These are phyloP conservation scores for Bipolaris gigantea DNA, from an alignment of 2,329 filamentous ascomycete genomes.

Conservation along the genomic window DNA sequence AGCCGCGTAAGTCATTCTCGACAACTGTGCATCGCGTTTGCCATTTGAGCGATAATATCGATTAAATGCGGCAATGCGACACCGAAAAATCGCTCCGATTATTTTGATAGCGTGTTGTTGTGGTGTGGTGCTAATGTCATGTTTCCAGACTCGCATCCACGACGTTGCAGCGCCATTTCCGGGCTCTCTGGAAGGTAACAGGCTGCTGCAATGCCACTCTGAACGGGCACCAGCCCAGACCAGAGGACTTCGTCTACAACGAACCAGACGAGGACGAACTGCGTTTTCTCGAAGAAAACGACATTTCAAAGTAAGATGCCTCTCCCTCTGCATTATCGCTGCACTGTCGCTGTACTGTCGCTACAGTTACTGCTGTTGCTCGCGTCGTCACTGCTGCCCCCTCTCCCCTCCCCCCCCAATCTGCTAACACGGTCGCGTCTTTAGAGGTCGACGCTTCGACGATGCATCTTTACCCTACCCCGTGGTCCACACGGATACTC, in stretches of 20 bases:
- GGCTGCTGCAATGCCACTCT: conserved; percentile 54
- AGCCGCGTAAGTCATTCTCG: conserved; percentile 47
- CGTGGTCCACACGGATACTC: conserved; percentile 26
- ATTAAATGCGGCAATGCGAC: conserved; percentile 40
- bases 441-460: conserved; percentile 60
- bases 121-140: conserved; percentile 43
- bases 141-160: conserved; percentile 70
- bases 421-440: conserved; percentile 32
- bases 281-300: conserved; percentile 60
- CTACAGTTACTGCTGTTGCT: conserved; percentile 4
- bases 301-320: conserved; percentile 58
- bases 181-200: conserved; percentile 78
- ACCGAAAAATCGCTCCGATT: conserved; percentile 46
- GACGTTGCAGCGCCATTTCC: conserved; percentile 71
- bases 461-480: conserved; percentile 55
- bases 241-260: conserved; percentile 57
- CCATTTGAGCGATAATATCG: conserved; percentile 12
- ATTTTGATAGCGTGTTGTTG: conserved; percentile 42
- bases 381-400: conserved; percentile 27
- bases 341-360: neutral
- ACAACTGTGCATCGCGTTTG: conserved; percentile 17
- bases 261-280: conserved; percentile 56
- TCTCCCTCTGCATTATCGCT: conserved; percentile 7
- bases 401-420: conserved; percentile 28
- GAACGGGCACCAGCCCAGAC: conserved; percentile 59